Percentiles rank a stretch among this genome's conserved stretches.
Conservation (phyloP, 305 asterid genomes). For the Solanum aculeatissimum region DNA sequence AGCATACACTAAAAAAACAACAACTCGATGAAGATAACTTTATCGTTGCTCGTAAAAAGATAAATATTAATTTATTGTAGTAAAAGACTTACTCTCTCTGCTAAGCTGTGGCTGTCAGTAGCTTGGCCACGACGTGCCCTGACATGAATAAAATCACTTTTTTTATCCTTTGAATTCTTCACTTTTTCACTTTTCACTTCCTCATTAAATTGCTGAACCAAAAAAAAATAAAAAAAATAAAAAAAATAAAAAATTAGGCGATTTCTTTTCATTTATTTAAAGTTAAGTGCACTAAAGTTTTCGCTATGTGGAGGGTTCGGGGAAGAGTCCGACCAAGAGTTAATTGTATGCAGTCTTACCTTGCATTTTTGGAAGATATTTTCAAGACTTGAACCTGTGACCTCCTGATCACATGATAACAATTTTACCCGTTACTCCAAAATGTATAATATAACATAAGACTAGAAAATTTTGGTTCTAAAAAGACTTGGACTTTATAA, state of each 20-base stretch:
- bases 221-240: not conserved
- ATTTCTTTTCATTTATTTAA: not conserved
- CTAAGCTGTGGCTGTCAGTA: conserved; percentile 78
- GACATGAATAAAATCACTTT: conserved; percentile 57
- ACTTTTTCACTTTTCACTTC: conserved; percentile 35
- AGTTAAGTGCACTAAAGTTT: too few species aligned
- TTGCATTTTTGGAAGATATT: too few species aligned
- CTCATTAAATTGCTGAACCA: not conserved
- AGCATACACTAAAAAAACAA: not conserved
- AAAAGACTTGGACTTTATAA: too few species aligned
- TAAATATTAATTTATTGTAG: not conserved
- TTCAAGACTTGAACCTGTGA: too few species aligned
- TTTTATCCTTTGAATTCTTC: conserved; percentile 25
- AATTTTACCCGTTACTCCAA: too few species aligned
- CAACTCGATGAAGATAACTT: not conserved
- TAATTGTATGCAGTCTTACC: too few species aligned
- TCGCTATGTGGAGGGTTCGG: too few species aligned
- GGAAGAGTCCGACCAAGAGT: too few species aligned
- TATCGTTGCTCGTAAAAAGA: not conserved
- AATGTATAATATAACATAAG: too few species aligned
- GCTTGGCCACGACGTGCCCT: conserved; percentile 80
- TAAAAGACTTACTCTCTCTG: conserved; percentile 51
- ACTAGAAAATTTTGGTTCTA: too few species aligned
- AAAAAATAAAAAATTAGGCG: too few species aligned
- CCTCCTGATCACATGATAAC: too few species aligned